Conservation (phyloP, 371 early-diverging fungal genomes). For the Mucor velutinosus region DNA sequence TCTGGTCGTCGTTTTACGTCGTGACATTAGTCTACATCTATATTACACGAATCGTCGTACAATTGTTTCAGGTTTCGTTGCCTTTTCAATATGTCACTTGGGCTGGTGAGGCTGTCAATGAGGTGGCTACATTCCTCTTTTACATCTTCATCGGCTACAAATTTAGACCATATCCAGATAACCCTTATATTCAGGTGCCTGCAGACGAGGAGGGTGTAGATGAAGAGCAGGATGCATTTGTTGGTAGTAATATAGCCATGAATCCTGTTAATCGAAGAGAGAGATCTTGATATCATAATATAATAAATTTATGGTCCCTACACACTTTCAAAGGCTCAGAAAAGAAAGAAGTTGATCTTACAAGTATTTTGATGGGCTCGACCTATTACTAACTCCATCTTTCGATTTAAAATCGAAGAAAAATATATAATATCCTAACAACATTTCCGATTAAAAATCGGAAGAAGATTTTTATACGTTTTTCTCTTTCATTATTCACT, state of each 20-base stretch:
- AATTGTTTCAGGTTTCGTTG: constrained; percentile 50
- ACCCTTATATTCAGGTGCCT: constrained; percentile 56
- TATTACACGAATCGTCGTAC: constrained; percentile 55
- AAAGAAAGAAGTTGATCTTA: no score
- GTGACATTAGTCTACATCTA: constrained; percentile 61
- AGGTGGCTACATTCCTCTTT: constrained; percentile 52
- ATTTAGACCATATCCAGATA: constrained; percentile 57
- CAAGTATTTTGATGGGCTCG: no score
- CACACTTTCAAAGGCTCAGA: no score
- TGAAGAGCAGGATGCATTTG: background rate
- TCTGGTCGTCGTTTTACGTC: constrained; percentile 62
- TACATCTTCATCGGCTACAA: constrained; percentile 56
- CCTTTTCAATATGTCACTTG: constrained; percentile 59
- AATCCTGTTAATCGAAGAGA: background rate
- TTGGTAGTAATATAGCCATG: background rate
- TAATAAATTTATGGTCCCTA: no score
- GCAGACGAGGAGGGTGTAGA: constrained; percentile 36
- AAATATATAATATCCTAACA: no score
- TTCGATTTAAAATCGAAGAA: no score
- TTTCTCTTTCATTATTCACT: no score
- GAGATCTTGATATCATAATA: background rate
- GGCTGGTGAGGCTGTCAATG: constrained; percentile 56
- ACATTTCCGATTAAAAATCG: no score
- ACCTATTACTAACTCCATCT: no score
- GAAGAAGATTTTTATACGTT: no score